phyloP scores from a whole-genome alignment of 331 rosid species.

The Saraca asoca region DNA sequence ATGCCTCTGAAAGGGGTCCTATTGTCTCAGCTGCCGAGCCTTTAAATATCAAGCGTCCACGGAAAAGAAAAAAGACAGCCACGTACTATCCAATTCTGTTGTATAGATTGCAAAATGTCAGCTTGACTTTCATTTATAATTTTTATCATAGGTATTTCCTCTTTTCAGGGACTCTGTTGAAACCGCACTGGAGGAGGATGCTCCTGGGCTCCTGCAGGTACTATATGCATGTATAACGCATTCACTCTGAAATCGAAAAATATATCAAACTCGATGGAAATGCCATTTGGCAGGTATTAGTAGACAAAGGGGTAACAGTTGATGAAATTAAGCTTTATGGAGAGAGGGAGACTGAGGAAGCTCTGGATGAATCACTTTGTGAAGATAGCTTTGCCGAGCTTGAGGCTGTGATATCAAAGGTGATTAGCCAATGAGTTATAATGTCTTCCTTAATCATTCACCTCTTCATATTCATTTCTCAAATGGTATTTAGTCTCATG shows the following conservation, averaged over 20 bases:
- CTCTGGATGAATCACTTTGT: slow-evolving; percentile 62
- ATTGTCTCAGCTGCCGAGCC: slow-evolving; percentile 44
- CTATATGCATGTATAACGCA: slow-evolving; percentile 30
- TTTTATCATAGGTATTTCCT: slow-evolving; percentile 19
- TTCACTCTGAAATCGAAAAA: slow-evolving; percentile 31
- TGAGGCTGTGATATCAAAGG: slow-evolving; percentile 81
- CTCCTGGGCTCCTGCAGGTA: slow-evolving; percentile 98
- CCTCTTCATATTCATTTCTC: slow-evolving; percentile 31
- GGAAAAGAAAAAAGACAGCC: slow-evolving; percentile 79
- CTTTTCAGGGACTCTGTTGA: slow-evolving; percentile 78
- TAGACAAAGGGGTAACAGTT: slow-evolving; percentile 67
- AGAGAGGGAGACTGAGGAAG: slow-evolving; percentile 63
- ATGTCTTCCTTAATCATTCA: slow-evolving; percentile 27
- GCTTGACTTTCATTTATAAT: slow-evolving; percentile 22
- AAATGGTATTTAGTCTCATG: neutral
- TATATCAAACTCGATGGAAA: slow-evolving; percentile 39
- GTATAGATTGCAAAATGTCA: neutral
- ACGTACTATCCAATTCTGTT: slow-evolving; percentile 55
- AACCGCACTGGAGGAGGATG: slow-evolving; percentile 94
- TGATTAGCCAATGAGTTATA: slow-evolving; percentile 33
- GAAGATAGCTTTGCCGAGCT: slow-evolving; percentile 75
- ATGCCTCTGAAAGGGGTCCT: slow-evolving; percentile 30
- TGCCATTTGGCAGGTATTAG: slow-evolving; percentile 60
- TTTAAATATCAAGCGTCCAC: slow-evolving; percentile 38
- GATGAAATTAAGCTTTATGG: slow-evolving; percentile 89